Evolutionary conservation across 352 stramenopile genomes (phyloP), one percentile per base, ranked within the genome.

Genomic region (Phytopythium kandeliae): DNA sequence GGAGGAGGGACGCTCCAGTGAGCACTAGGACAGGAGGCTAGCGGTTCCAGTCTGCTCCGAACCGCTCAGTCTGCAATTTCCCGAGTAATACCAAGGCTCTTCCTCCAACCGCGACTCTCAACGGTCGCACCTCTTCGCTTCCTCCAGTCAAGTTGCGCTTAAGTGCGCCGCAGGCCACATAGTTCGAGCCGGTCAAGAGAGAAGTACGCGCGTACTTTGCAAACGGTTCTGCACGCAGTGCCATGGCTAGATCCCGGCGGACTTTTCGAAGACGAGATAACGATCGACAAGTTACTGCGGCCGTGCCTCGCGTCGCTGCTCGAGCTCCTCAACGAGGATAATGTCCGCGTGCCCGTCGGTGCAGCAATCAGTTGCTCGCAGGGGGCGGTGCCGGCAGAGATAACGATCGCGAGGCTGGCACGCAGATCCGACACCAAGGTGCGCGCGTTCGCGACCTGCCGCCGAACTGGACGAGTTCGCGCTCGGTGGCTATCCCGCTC

Each of bases 191-290:
- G 15, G 25, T 22, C 40, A n/a, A n/a, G n/a, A n/a, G n/a, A n/a
- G n/a, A n/a, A n/a, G n/a, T n/a, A 46, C 24, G 15, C 10, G 24
- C 11, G 5, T 22, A 48, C 25, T 19, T 22, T 15, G 13, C 17
- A 13, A 3, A 9, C 41, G 15, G 19, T 49, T 41, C 10, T 15
- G 36, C 22, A 9, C 28, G 28, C 28, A 31, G 17, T n/a, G n/a
- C n/a, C n/a, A n/a, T n/a, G n/a, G n/a, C n/a, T 49, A 89, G 78
- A 78, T 89, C 34, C 69, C 75, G 1, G 55, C 63, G 13, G 76
- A 90, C 26, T 90, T 90, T 90, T 90, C 43, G 59, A 83, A 12
- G 75, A 88, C 54, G 74, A 82, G 25, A 56, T 61, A 25, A 81
- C 77, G 31, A 67, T 62, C 30, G 63, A 74, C 19, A 88, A 86